Evolutionary conservation across 768 basidiomycete genomes (phyloP).

Genomic region (Hypholoma sublateritium): DNA sequence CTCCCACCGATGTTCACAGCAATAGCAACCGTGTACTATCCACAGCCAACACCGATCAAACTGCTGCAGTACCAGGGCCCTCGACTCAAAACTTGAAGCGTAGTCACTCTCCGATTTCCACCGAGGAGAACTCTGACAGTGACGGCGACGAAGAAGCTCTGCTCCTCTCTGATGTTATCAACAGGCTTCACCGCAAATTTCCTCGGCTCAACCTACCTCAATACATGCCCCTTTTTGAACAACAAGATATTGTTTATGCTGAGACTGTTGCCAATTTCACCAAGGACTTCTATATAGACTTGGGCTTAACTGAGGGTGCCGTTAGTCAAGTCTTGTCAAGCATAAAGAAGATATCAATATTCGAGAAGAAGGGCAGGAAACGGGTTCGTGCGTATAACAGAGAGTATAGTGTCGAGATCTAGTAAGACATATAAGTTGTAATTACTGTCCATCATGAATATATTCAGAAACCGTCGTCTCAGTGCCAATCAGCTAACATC

Average conservation of each 20-base stretch:
- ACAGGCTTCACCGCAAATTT: conserved; percentile 5
- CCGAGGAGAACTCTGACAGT: not conserved
- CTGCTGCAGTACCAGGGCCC: not conserved
- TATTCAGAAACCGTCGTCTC: too few relatives aligned
- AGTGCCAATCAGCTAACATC: too few relatives aligned
- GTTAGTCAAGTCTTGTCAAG: conserved; percentile 4
- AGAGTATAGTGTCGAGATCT: not conserved
- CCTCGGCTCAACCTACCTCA: conserved; percentile 8
- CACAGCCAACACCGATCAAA: not conserved
- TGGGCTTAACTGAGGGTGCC: conserved; percentile 14
- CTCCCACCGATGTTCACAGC: conserved; percentile 8
- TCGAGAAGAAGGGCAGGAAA: conserved; percentile 6
- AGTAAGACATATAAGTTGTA: not conserved
- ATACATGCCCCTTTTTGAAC: conserved; percentile 4
- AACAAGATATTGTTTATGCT: conserved; percentile 13
- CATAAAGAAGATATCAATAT: conserved; percentile 1
- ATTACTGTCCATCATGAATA: too few relatives aligned
- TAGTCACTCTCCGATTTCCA: not conserved
- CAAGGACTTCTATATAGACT: conserved; percentile 1
- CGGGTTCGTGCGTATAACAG: not conserved
- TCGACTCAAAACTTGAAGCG: not conserved
- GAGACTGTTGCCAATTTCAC: conserved; percentile 8
- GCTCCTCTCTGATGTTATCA: conserved; percentile 7
- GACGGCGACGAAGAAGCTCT: conserved; percentile 3
- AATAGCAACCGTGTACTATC: conserved; percentile 5